phyloP scores from a whole-genome alignment of 1,284 basidiomycete species.

The Melanopsichium pennsylvanicum region DNA sequence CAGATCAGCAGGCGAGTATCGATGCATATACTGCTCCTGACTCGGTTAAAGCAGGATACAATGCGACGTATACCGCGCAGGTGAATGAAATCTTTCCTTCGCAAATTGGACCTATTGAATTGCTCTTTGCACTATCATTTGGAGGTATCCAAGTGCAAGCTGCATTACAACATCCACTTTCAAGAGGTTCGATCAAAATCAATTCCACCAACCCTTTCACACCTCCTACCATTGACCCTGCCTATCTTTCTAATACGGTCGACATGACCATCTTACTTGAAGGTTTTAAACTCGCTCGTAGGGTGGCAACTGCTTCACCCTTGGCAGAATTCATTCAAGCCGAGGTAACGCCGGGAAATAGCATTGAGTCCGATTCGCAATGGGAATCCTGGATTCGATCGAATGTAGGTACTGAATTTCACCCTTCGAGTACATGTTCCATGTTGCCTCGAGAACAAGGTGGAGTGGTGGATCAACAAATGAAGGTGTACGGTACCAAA shows the following conservation, averaged over 20 bases:
- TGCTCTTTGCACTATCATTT: conserved; percentile 49
- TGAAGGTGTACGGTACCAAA: conserved; percentile 54
- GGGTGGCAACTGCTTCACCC: conserved; percentile 63
- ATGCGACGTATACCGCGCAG: conserved; percentile 72
- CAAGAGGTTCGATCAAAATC: conserved; percentile 69
- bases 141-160: conserved; percentile 70
- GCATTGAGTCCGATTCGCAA: conserved; percentile 67
- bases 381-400: conserved; percentile 69
- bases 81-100: conserved; percentile 67
- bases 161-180: conserved; percentile 75
- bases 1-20: conserved; percentile 55
- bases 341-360: conserved; percentile 35
- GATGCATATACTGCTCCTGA: conserved; percentile 69
- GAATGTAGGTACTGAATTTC: conserved; percentile 68
- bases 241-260: conserved; percentile 68
- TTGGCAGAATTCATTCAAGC: conserved; percentile 20
- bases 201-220: conserved; percentile 71
- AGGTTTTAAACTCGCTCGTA: conserved; percentile 71
- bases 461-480: conserved; percentile 55
- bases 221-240: conserved; percentile 73
- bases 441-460: conserved; percentile 55
- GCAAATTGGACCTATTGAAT: conserved; percentile 48
- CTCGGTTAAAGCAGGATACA: conserved; percentile 73
- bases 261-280: conserved; percentile 73
- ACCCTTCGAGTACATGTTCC: conserved; percentile 67